Base-by-base conservation (phyloP, 169 alveolate species). In the Plasmodium blacklocki region DNA sequence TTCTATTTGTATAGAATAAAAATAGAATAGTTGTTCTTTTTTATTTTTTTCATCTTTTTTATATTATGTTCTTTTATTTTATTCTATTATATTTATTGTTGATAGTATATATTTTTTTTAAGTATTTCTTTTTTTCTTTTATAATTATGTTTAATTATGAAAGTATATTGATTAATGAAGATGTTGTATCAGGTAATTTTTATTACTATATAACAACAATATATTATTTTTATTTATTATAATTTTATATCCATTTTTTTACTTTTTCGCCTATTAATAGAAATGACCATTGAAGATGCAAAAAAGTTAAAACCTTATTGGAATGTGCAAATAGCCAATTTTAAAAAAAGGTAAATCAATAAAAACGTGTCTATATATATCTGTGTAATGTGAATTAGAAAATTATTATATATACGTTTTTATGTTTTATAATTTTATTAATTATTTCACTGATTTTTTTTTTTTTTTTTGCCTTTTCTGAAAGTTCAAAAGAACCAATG, bases 111-210 rank as follows among this genome's bases (percentile, higher is more conserved):
- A 15, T 73, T n/a, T 56, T 56, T 39, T 76, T 62, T 58, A 21
- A n/a, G 12, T 78, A 47, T 70, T 68, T 52, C 43, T 50, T 45
- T 58, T 23, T 29, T 21, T 67, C 54, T 64, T 49, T 45, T 68
- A 80, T 67, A 80, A 80, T 67, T 80, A 80, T 80, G 90, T 68
- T 80, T 67, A 80, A 80, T 63, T 80, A 80, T 80, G 90, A 80
- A 68, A 80, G 90, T 56, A 80, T 80, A 80, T 62, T 80, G 19
- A 80, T 80, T 67, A 68, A 80, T 26, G 90, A 80, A 68, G 83
- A 68, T 47, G 39, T 29, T 80, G 56, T 80, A 58, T 80, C 90
- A 23, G 90, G 90, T 80, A 67, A 49, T 18, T 2, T 21, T 18
- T 26, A 76, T 58, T 18, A 63, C 23, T 56, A 11, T 23, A 63